A percentile compares a stretch with the other conserved stretches of the same genome.
Conservation (phyloP, 1,284 basidiomycete species). For the Fomitopsis schrenkii region DNA sequence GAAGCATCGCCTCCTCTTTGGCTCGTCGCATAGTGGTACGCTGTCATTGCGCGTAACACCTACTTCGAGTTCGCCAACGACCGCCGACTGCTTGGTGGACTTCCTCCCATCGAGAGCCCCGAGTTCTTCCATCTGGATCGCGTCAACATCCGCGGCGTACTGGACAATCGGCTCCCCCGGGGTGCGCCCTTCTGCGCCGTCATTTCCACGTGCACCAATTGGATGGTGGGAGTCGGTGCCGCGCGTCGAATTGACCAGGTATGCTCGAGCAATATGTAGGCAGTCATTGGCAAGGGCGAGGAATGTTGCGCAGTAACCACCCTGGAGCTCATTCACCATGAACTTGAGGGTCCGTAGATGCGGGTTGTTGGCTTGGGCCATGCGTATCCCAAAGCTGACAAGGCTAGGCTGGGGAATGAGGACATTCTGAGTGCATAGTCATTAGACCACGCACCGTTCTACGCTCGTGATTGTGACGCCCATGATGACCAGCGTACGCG, state of each 20-base stretch:
- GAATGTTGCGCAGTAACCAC: constrained; percentile 25
- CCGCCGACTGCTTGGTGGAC: background rate
- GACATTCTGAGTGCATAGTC: background rate
- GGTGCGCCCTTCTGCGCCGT: background rate
- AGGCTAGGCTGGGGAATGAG: constrained; percentile 6
- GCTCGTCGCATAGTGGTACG: background rate
- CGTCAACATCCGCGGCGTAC: background rate
- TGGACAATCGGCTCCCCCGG: background rate
- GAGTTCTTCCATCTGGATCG: background rate
- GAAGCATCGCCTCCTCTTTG: background rate
- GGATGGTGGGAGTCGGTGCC: background rate
- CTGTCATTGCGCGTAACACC: background rate
- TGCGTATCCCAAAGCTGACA: constrained; percentile 25
- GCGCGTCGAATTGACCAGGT: constrained; percentile 27
- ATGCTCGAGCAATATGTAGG: constrained; percentile 20
- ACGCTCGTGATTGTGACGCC: constrained; percentile 8
- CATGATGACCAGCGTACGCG: constrained; percentile 11
- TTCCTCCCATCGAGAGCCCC: background rate
- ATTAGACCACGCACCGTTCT: constrained; percentile 11
- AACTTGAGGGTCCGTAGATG: constrained; percentile 13
- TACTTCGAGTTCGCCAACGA: background rate
- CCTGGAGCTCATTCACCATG: constrained; percentile 30
- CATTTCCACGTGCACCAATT: background rate
- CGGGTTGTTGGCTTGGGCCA: constrained; percentile 20
- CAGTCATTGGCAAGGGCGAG: constrained; percentile 23